Conservation (phyloP, 768 basidiomycete species). For the Flagelloscypha sp. region DNA sequence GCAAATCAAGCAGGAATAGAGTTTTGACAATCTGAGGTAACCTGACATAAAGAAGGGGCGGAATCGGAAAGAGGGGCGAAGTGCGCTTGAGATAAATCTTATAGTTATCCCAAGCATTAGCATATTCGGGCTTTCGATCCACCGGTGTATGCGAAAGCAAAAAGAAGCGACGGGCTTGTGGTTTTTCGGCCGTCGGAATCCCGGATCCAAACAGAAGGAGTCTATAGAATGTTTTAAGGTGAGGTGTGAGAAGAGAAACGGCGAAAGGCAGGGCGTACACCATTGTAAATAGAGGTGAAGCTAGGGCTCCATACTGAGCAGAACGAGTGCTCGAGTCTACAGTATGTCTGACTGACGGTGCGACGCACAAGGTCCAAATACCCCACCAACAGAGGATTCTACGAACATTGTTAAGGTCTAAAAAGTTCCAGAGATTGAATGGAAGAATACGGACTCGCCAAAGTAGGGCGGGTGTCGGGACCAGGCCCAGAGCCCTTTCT, state of each 20-base stretch:
- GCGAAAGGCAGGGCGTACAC: slow-evolving; percentile 32
- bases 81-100: slow-evolving; percentile 47
- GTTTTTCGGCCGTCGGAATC: slow-evolving; percentile 63
- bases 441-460: slow-evolving; percentile 44
- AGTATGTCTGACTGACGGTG: slow-evolving; percentile 43
- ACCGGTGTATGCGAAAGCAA: slow-evolving; percentile 39
- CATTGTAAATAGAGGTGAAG: slow-evolving; percentile 58
- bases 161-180: slow-evolving; percentile 52
- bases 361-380: slow-evolving; percentile 51
- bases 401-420: slow-evolving; percentile 10
- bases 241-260: background rate
- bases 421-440: background rate
- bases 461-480: slow-evolving; percentile 66
- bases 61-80: slow-evolving; percentile 55
- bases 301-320: slow-evolving; percentile 53
- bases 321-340: slow-evolving; percentile 33
- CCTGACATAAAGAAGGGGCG: slow-evolving; percentile 42
- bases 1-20: slow-evolving; percentile 52
- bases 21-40: slow-evolving; percentile 46
- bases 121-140: slow-evolving; percentile 19
- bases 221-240: slow-evolving; percentile 17
- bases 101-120: slow-evolving; percentile 43
- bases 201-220: slow-evolving; percentile 61
- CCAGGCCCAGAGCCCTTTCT: slow-evolving; percentile 49
- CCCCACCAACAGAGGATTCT: slow-evolving; percentile 64